phyloP scores from a whole-genome alignment of 2,329 filamentous ascomycete species.

The Hypoxylon sp. region DNA sequence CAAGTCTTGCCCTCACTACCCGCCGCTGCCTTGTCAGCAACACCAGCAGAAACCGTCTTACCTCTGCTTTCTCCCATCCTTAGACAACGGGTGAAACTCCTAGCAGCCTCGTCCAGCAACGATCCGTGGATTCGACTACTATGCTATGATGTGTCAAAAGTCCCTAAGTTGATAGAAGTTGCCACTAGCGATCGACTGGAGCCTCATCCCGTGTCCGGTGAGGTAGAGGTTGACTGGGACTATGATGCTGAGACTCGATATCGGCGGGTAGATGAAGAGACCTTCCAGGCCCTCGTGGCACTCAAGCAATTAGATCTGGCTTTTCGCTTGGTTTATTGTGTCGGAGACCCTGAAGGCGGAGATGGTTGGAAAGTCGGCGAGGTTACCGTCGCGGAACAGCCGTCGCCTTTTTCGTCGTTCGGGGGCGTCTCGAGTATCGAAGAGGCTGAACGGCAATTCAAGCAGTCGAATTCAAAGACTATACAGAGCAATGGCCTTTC shows the following conservation, averaged over 20 bases:
- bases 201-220: slow-evolving; percentile 83
- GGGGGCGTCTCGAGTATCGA: slow-evolving; percentile 63
- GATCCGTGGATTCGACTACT: slow-evolving; percentile 80
- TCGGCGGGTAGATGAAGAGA: slow-evolving; percentile 79
- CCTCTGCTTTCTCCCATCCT: slow-evolving; percentile 74
- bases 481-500: slow-evolving; percentile 34
- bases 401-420: slow-evolving; percentile 66
- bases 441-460: slow-evolving; percentile 71
- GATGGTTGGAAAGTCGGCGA: slow-evolving; percentile 80
- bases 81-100: slow-evolving; percentile 73
- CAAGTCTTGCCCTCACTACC: slow-evolving; percentile 71
- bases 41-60: slow-evolving; percentile 67
- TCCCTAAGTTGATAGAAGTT: slow-evolving; percentile 69
- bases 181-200: slow-evolving; percentile 74
- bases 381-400: slow-evolving; percentile 69
- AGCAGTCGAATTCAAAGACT: slow-evolving; percentile 46
- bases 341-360: slow-evolving; percentile 70
- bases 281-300: slow-evolving; percentile 74
- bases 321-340: slow-evolving; percentile 77
- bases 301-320: slow-evolving; percentile 71
- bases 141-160: slow-evolving; percentile 72
- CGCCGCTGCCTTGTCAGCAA: slow-evolving; percentile 67
- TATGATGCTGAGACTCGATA: slow-evolving; percentile 73
- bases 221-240: slow-evolving; percentile 79
- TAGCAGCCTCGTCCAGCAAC: slow-evolving; percentile 66